phyloP scores from a whole-genome alignment of 257 asterid genomes.

The Fraxinus anomala region DNA sequence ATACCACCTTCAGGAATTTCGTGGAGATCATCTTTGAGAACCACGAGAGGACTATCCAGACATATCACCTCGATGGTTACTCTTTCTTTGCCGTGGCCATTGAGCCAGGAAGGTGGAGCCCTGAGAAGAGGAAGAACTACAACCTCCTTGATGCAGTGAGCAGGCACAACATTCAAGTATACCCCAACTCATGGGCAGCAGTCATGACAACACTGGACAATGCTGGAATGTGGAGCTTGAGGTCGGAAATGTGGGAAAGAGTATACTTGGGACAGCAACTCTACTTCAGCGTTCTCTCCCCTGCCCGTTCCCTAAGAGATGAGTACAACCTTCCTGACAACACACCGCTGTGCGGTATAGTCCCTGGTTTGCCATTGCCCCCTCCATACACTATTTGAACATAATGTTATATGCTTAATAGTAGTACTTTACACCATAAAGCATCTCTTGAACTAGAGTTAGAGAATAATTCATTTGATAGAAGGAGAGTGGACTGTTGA shows the following conservation, averaged over 20 bases:
- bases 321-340: not conserved
- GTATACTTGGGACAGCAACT: conserved; percentile 5
- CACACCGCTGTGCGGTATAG: not conserved
- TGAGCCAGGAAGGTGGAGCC: conserved; percentile 25
- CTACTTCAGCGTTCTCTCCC: conserved; percentile 1
- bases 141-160: conserved; percentile 23
- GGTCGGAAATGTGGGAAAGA: conserved; percentile 1
- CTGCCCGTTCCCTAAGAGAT: not conserved
- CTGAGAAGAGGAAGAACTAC: conserved; percentile 25
- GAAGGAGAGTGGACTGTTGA: not conserved
- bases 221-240: conserved; percentile 9
- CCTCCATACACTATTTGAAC: not conserved
- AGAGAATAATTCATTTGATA: not conserved
- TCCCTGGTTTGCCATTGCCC: not conserved
- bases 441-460: conserved; percentile 1
- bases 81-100: conserved; percentile 23
- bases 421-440: not conserved
- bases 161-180: conserved; percentile 15
- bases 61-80: conserved; percentile 25
- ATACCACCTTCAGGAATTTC: conserved; percentile 18
- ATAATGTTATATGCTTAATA: not conserved
- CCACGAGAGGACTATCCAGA: conserved; percentile 18
- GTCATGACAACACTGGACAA: conserved; percentile 3
- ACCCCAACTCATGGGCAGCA: conserved; percentile 11
- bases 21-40: conserved; percentile 30